Evolutionary conservation across 345 rosid genomes (phyloP).

Genomic region (Populus simonii): DNA sequence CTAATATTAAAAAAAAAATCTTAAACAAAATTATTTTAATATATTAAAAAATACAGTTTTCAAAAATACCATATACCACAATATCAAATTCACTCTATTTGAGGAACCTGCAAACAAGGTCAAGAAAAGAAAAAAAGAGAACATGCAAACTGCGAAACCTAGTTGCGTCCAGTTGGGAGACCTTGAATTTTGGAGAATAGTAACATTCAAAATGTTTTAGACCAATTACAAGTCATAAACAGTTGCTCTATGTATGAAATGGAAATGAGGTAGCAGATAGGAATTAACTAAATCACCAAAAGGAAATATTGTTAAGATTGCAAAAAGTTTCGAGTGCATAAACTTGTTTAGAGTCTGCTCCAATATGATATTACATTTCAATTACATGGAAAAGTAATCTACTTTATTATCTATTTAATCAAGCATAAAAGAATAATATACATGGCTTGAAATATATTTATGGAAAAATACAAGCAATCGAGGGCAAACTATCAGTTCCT

Average conservation of each 20-base stretch:
- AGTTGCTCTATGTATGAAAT: background rate
- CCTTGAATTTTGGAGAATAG: background rate
- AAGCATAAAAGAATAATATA: conserved; percentile 8
- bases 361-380: no score
- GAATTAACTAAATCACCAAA: background rate
- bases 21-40: no score
- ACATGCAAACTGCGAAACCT: background rate
- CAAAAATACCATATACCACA: no score
- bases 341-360: no score
- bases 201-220: background rate
- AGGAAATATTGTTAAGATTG: background rate
- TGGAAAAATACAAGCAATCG: conserved; percentile 1
- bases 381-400: no score
- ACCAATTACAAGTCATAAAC: background rate
- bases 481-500: background rate
- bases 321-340: background rate
- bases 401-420: background rate
- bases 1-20: no score
- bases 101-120: background rate
- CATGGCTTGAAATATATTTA: conserved; percentile 13
- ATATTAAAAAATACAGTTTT: no score
- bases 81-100: background rate
- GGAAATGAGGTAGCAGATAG: background rate
- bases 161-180: background rate
- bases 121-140: background rate